Conservation (phyloP, 73 alveolate species). For the Paramecium biaurelia region DNA sequence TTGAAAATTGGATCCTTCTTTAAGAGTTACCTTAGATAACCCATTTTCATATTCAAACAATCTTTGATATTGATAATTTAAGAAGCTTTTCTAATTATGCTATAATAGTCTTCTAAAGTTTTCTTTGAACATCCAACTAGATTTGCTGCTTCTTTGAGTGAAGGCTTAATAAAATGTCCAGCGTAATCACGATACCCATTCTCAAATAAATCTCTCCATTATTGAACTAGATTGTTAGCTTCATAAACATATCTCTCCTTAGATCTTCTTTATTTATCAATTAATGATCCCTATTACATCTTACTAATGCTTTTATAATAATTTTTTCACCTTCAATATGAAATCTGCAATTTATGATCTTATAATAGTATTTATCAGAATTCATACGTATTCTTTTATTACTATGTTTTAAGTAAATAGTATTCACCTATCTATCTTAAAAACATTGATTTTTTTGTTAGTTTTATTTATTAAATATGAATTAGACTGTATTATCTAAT, state of each 20-base stretch:
- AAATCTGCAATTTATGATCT: neutral
- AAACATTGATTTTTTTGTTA: no score
- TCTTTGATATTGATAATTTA: neutral
- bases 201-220: conserved; percentile 35
- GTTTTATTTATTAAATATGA: no score
- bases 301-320: neutral
- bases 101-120: conserved; percentile 28
- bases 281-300: neutral
- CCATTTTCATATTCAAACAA: conserved; percentile 4
- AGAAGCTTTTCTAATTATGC: conserved; percentile 9
- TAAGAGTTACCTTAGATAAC: neutral
- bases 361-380: neutral
- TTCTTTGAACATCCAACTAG: conserved; percentile 18
- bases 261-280: neutral
- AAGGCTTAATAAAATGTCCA: neutral
- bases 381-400: neutral
- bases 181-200: conserved; percentile 14
- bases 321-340: neutral
- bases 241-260: conserved; percentile 31
- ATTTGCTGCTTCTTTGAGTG: conserved; percentile 12
- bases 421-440: neutral
- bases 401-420: neutral
- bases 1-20: neutral
- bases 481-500: no score
- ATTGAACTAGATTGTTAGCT: neutral